Evolutionary conservation across 805 yeast species (phyloP), one percentile per base, ranked within the genome.

Genomic region (Hanseniaspora taiwanica): DNA sequence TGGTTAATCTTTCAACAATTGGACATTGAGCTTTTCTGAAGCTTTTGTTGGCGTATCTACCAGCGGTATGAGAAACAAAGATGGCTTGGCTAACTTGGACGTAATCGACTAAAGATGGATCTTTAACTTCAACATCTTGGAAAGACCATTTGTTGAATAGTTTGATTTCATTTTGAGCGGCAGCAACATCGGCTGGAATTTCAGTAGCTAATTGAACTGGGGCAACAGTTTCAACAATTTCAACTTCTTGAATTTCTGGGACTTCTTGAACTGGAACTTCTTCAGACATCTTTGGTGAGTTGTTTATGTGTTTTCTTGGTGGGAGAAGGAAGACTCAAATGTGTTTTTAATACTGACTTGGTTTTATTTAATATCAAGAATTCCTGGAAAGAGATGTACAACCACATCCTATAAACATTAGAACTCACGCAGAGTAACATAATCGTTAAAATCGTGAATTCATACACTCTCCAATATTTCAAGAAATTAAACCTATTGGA

Each of bases 1-100:
- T 89, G 73, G 97, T 89, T 70, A 91, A 78, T 80, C 99, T 89
- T 81, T 91, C 99, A 59, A 91, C 70, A 69, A 91, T 81, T 65
- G 97, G 97, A 76, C 96, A 87, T 78, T 91, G 98, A 58, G 97
- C 91, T 82, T 91, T 91, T 81, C 97, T 87, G 83, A 91, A 91
- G 74, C 98, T 87, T 85, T 91, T 91, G 74, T 84, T 69, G 63
- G 97, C 97, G 76, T 89, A 91, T 73, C 96, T 89, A 69, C 98
- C 98, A 62, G 98, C 96, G 62, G 97, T 85, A 91, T 91, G 98
- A 63, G 96, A 75, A 51, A 87, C 91, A 63, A 86, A 91, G 62
- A 86, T 94, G 66, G 98, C 96, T 69, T 82, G 83, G 72, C 93
- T 82, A 72, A 91, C 74, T 76, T 89, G 97, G 61, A 91, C 73